phyloP scores from a whole-genome alignment of 129 eudicot genomes.

The Logfia minima region DNA sequence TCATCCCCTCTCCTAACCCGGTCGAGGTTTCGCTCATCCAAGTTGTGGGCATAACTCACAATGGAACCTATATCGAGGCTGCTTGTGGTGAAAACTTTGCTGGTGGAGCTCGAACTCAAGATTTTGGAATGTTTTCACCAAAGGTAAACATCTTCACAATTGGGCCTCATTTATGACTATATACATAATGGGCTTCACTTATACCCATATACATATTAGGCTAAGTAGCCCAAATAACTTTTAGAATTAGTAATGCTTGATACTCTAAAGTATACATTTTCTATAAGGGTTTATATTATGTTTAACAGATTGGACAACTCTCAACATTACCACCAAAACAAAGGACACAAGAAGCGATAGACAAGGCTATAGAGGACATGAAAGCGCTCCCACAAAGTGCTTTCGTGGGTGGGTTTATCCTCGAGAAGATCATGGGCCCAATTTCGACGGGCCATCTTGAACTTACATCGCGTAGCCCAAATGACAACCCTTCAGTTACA shows the following conservation, averaged over 20 bases:
- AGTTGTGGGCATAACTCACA: conserved; percentile 76
- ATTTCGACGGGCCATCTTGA: conserved; percentile 72
- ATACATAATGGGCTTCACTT: background rate
- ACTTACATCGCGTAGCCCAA: conserved; percentile 47
- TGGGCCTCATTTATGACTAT: background rate
- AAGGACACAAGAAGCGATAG: conserved; percentile 82
- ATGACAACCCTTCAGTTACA: conserved; percentile 70
- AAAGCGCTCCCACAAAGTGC: conserved; percentile 50
- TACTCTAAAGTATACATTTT: background rate
- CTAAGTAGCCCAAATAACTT: background rate
- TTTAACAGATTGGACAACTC: conserved; percentile 80
- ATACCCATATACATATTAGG: background rate
- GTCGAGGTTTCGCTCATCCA: conserved; percentile 86
- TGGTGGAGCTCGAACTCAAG: conserved; percentile 40
- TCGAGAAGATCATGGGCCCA: conserved; percentile 84
- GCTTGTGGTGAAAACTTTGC: conserved; percentile 65
- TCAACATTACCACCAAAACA: conserved; percentile 86
- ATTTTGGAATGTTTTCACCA: conserved; percentile 92
- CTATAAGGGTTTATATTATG: background rate
- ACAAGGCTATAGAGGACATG: conserved; percentile 60
- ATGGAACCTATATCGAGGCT: conserved; percentile 85
- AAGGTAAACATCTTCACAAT: conserved; percentile 41
- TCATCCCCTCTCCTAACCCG: conserved; percentile 75
- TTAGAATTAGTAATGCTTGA: background rate
- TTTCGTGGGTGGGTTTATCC: conserved; percentile 75